phyloP scores from a whole-genome alignment of 495 filamentous ascomycete species.

The Penicillium manginii region DNA sequence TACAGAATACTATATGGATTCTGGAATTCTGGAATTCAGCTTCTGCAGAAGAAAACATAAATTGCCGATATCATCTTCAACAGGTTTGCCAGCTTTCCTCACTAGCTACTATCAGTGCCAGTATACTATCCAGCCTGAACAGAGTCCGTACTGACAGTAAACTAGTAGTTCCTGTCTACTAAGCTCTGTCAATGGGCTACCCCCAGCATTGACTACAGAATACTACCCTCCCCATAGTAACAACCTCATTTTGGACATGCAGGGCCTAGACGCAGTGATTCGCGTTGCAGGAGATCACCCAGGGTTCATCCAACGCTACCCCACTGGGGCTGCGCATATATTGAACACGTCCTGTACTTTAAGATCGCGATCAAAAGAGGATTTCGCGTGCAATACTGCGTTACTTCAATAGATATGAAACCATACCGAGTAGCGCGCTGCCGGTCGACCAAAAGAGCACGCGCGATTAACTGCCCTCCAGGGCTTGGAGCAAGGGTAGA shows the following conservation, averaged over 20 bases:
- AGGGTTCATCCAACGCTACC: background rate
- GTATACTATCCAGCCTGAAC: too few relatives aligned
- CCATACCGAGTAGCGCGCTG: slow-evolving; percentile 16
- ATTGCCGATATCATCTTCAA: too few relatives aligned
- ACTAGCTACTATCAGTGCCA: too few relatives aligned
- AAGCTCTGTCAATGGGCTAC: too few relatives aligned
- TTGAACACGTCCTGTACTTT: slow-evolving; percentile 19
- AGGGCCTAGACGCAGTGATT: slow-evolving; percentile 12
- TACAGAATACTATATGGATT: too few relatives aligned
- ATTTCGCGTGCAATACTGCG: background rate
- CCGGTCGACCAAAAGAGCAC: slow-evolving; percentile 18
- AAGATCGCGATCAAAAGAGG: background rate
- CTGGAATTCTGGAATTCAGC: too few relatives aligned
- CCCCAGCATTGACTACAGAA: background rate
- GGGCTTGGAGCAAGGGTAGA: slow-evolving; percentile 22
- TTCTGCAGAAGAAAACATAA: too few relatives aligned
- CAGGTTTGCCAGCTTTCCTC: too few relatives aligned
- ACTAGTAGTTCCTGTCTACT: too few relatives aligned
- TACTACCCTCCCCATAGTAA: background rate
- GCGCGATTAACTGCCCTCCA: slow-evolving; percentile 7
- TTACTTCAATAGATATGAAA: slow-evolving; percentile 14
- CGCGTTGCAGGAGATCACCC: slow-evolving; percentile 5
- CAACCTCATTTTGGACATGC: slow-evolving; percentile 3
- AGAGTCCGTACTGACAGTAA: too few relatives aligned
- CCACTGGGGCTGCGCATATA: slow-evolving; percentile 12